These are phyloP conservation scores for Arthrobotrys pseudoclavata DNA, from an alignment of 2,329 filamentous ascomycete species.

Conservation along the genomic window DNA sequence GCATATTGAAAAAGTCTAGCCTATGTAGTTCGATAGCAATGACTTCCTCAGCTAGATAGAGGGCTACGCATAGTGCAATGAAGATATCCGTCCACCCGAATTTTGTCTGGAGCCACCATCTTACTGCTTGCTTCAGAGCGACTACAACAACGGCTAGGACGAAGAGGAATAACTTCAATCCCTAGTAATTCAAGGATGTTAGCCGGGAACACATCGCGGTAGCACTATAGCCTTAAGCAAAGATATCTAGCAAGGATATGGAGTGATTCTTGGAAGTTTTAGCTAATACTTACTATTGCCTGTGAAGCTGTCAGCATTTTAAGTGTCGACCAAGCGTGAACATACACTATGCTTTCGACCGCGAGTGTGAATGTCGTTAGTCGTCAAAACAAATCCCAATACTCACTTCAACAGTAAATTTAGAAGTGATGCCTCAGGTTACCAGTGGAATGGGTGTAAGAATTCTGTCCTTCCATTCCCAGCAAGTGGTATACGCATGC, in stretches of 20 bases:
- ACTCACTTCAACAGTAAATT: slow-evolving; percentile 36
- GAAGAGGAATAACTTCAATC: slow-evolving; percentile 51
- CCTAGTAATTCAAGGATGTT: slow-evolving; percentile 10
- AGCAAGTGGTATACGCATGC: slow-evolving; percentile 37
- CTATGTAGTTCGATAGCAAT: slow-evolving; percentile 44
- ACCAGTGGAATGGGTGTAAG: slow-evolving; percentile 33
- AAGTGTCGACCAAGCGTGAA: neutral
- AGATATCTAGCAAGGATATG: neutral
- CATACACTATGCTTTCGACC: neutral
- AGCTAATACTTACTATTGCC: slow-evolving; percentile 50
- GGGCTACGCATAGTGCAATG: slow-evolving; percentile 30
- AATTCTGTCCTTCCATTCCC: slow-evolving; percentile 53
- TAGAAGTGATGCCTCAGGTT: slow-evolving; percentile 26
- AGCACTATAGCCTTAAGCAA: neutral
- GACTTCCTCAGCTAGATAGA: slow-evolving; percentile 49
- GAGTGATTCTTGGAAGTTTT: neutral
- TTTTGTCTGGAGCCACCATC: slow-evolving; percentile 57
- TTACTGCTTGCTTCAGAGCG: slow-evolving; percentile 43
- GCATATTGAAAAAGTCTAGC: slow-evolving; percentile 50
- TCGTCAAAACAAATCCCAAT: slow-evolving; percentile 36
- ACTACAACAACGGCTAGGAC: slow-evolving; percentile 35
- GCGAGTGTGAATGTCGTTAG: neutral
- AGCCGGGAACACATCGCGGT: neutral
- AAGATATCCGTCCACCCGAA: slow-evolving; percentile 55
- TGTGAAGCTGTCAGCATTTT: slow-evolving; percentile 48